phyloP scores from a whole-genome alignment of 257 asterid genomes.

The Eucommia ulmoides region DNA sequence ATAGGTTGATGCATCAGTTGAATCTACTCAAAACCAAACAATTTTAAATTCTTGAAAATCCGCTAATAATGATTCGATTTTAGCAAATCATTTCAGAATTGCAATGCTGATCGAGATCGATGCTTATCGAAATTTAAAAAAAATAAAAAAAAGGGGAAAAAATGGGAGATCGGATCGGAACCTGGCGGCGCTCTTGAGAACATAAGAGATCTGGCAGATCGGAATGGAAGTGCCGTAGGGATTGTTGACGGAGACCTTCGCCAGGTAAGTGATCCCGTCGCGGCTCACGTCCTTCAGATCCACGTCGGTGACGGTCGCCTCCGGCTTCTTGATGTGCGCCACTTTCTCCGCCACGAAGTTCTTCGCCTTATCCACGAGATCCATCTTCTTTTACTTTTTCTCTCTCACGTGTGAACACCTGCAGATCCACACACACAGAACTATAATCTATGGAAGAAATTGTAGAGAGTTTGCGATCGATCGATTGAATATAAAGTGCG shows the following conservation, averaged over 20 bases:
- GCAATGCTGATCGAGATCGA: background rate
- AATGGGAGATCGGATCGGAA: slow-evolving; percentile 26
- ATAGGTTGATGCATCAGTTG: too few species aligned
- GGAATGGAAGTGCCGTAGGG: slow-evolving; percentile 56
- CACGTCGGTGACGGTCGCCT: slow-evolving; percentile 54
- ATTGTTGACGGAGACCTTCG: slow-evolving; percentile 39
- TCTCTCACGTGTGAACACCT: slow-evolving; percentile 26
- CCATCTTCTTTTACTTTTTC: background rate
- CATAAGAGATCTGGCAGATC: slow-evolving; percentile 50
- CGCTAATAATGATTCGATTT: background rate
- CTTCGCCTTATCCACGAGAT: background rate
- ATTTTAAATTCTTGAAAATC: background rate
- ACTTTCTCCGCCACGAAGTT: slow-evolving; percentile 12
- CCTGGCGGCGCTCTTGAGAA: slow-evolving; percentile 19
- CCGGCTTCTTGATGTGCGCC: slow-evolving; percentile 44
- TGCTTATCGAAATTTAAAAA: background rate
- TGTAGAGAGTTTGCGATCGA: too few species aligned
- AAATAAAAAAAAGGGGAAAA: background rate
- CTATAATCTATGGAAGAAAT: too few species aligned
- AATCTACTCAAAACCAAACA: background rate
- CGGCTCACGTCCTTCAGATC: slow-evolving; percentile 48
- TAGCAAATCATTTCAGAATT: background rate
- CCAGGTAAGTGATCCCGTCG: slow-evolving; percentile 43
- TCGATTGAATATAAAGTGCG: too few species aligned
- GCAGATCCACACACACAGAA: too few species aligned